A percentile compares a stretch with the other conserved stretches of the same genome.
Evolutionary conservation across 1,139 yeast genomes (phyloP).

Genomic region (Blastobotrys proliferans): DNA sequence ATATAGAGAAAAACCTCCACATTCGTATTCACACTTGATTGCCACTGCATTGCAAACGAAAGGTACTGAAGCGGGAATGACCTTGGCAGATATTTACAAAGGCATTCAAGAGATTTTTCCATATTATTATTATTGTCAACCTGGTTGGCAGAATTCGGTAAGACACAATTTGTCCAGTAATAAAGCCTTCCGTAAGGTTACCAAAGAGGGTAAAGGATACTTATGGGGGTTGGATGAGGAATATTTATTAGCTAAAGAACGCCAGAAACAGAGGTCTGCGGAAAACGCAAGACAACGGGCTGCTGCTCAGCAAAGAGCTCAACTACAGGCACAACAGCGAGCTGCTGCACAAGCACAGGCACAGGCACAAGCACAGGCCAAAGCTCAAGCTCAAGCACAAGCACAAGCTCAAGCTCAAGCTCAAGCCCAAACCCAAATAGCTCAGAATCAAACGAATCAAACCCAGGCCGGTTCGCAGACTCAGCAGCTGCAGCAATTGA

Average conservation of each 20-base stretch:
- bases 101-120: constrained; percentile 86
- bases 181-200: constrained; percentile 73
- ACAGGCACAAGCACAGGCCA: background rate
- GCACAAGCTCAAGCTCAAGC: background rate
- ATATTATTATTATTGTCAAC: constrained; percentile 86
- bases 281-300: constrained; percentile 21
- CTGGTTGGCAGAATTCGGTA: constrained; percentile 96
- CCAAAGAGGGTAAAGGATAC: constrained; percentile 87
- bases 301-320: constrained; percentile 12
- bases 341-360: background rate
- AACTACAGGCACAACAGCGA: constrained; percentile 7
- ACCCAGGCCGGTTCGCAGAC: too few species aligned
- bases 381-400: background rate
- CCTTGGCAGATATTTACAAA: constrained; percentile 79
- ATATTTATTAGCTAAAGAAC: constrained; percentile 76
- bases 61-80: constrained; percentile 50
- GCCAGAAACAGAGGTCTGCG: constrained; percentile 53
- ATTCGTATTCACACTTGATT: constrained; percentile 74
- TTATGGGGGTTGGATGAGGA: constrained; percentile 87
- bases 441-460: background rate
- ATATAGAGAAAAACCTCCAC: constrained; percentile 75
- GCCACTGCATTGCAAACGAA: constrained; percentile 69
- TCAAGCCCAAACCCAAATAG: background rate
- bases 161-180: constrained; percentile 83
- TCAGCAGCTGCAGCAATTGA: too few species aligned